Base-by-base conservation (phyloP, 2,329 filamentous ascomycete species). In the Fusarium domesticum region DNA sequence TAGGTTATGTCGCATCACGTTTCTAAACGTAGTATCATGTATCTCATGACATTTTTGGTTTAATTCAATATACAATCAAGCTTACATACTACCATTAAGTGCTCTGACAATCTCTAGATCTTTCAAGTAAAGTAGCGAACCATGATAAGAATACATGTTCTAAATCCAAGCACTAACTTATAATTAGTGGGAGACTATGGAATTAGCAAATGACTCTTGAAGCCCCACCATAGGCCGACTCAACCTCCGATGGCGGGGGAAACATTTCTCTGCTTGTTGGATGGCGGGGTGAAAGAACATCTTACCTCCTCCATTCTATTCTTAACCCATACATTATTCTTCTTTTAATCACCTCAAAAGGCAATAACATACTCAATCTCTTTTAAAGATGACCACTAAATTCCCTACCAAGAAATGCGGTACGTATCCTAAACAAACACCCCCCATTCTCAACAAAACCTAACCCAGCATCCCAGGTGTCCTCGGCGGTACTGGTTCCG, bases 401-500 rank as follows among this genome's bases (percentile, higher is more conserved):
- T 76, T 77, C 51, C 74, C 77, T 37, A 68, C 70, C 47, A 81
- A 80, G 72, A 81, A 80, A 66, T 79, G 76, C 70, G 77, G 76
- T 79, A 71, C 46, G 75, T 64, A 11, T 28, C 7, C 23, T n/a
- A n/a, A 28, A 35, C 33, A 37, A 23, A 17, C 58, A 38, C 47
- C 35, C 38, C 50, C 41, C 50, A 23, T 49, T 38, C 49, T 39
- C 35, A 33, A 28, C 40, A 30, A 15, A 35, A 25, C 18, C 12
- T 16, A 41, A 36, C 15, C 18, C 11, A 15, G 15, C 4, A 15
- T 25, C 28, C 6, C 54, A 84, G 80, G 81, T 65, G 89, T 96
- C 45, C 81, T 96, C 44, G 91, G 92, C 59, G 89, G 86, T 70
- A 97, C 92, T 23, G 93, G 93, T 64, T 95, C 90, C 28, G 92